phyloP scores from a whole-genome alignment of 148 eudicot genomes.

The Rhododendron simsii region DNA sequence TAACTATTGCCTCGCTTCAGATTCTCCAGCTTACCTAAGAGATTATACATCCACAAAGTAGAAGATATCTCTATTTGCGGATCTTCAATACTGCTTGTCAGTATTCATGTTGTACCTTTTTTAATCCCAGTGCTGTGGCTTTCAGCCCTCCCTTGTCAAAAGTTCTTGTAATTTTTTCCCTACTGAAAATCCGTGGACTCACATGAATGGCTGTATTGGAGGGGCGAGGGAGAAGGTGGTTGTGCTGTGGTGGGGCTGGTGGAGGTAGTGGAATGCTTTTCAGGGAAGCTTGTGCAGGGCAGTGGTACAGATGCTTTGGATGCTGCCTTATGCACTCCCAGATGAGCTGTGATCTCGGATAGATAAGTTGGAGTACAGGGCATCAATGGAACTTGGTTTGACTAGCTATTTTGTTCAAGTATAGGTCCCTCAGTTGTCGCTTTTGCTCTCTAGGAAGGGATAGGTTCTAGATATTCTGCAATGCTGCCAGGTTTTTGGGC shows the following conservation, averaged over 20 bases:
- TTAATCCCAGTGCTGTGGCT: background rate
- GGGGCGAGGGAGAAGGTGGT: background rate
- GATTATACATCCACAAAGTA: conserved; percentile 30
- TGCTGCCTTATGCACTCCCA: background rate
- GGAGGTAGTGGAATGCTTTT: background rate
- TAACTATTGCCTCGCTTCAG: conserved; percentile 74
- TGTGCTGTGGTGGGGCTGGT: background rate
- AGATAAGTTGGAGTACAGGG: background rate
- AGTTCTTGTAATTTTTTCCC: background rate
- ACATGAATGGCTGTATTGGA: background rate
- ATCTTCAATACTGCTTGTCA: background rate
- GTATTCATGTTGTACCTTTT: background rate
- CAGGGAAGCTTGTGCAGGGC: background rate
- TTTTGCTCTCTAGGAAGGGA: background rate
- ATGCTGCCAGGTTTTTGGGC: background rate
- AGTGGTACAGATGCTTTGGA: background rate
- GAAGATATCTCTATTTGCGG: conserved; percentile 26
- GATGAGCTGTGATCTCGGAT: background rate
- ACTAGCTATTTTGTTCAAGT: background rate
- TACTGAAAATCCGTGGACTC: background rate
- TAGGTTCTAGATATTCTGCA: background rate
- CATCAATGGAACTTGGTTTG: background rate
- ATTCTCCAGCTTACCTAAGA: conserved; percentile 77
- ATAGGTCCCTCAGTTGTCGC: background rate
- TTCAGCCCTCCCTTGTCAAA: background rate